Evolutionary conservation across 345 rosid genomes (phyloP), one percentile per base, ranked within the genome.

Genomic region (Aegle marmelos): DNA sequence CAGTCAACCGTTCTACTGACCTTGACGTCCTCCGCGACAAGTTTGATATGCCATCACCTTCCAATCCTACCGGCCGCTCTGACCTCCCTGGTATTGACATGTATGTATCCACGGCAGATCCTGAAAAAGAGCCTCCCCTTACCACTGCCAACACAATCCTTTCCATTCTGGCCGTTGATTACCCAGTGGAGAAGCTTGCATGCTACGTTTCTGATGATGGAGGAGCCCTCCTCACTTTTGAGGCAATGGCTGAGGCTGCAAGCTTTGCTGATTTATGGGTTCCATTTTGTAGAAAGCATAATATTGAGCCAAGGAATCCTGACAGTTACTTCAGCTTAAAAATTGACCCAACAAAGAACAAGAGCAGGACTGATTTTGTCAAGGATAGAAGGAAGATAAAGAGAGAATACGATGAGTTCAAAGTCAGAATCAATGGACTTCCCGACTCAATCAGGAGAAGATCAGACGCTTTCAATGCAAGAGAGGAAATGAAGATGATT

Each of bases 241-340:
- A 96, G 86, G 98, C 98, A 2, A 92, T 96, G 99, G 98, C 99
- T 0, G 99, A 96, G 89, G 98, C 98, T 13, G 94, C 95, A 1
- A 94, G 97, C 83, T 96, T 94, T 64, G 99, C 98, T 0, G 98
- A 94, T 50, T 65, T 92, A 53, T 96, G 98, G 99, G 94, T 96
- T 28, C 99, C 99, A 0, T 96, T 96, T 81, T 96, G 98, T 70
- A 87, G 93, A 60, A 96, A 96, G 72, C 99, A 96, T 66, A 73
- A 87, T 22, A 96, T 94, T 9, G 97, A 94, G 80, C 97, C 99
- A 0, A 83, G 98, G 60, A 96, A 96, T 59, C 99, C 99, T 6
- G 99, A 96, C 0, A 59, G 81, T 1, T 96, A 96, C 79, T 94
- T 96, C 86, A 85, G 78, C 85, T 68, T 94, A 17, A 96, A 91